Evolutionary conservation across 306 rosid species (phyloP).

Genomic region (Morella rubra): DNA sequence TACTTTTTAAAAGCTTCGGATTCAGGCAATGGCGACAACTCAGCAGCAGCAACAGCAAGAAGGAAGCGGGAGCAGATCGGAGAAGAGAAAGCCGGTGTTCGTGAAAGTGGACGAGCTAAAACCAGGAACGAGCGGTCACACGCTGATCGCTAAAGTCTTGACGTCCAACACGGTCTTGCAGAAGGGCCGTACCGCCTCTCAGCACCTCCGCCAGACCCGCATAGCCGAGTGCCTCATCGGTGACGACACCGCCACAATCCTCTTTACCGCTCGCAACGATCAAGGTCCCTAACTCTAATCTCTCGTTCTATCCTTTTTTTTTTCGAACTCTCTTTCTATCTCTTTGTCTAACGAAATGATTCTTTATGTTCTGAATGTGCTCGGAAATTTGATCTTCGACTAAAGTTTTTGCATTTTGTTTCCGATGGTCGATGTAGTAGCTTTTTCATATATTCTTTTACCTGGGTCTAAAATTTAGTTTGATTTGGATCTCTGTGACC

Average conservation of each 20-base stretch:
- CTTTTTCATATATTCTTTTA: background rate
- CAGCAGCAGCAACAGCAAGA: conserved; percentile 15
- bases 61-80: conserved; percentile 27
- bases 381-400: background rate
- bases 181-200: conserved; percentile 70
- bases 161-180: conserved; percentile 60
- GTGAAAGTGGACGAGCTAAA: conserved; percentile 68
- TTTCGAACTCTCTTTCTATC: background rate
- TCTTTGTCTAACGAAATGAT: background rate
- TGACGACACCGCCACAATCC: conserved; percentile 75
- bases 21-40: conserved; percentile 40
- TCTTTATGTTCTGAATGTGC: background rate
- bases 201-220: conserved; percentile 65
- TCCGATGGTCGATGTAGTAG: background rate
- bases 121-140: conserved; percentile 84
- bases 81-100: conserved; percentile 74
- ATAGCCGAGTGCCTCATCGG: conserved; percentile 88
- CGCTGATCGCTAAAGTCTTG: conserved; percentile 62
- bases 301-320: background rate
- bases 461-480: background rate
- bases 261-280: conserved; percentile 82
- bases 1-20: background rate
- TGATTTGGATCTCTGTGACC: background rate
- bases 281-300: conserved; percentile 48
- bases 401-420: background rate